Evolutionary conservation across 176 grass and related monocot genomes (phyloP).

Genomic region (Bothriochloa decipiens): DNA sequence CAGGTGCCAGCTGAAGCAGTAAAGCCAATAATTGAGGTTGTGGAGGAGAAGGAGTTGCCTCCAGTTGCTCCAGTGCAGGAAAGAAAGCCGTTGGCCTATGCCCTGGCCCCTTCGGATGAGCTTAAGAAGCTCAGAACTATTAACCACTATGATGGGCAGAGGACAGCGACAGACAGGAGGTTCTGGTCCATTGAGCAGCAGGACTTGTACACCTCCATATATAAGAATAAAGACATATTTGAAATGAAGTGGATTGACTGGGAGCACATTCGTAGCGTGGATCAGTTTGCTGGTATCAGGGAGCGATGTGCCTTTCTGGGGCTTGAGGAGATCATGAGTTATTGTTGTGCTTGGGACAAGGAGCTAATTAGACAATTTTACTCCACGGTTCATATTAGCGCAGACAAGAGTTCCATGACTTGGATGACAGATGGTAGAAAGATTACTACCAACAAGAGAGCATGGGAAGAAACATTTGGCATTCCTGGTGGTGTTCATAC

Average conservation of each 20-base stretch:
- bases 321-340: conserved; percentile 27
- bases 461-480: conserved; percentile 26
- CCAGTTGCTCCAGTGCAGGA: conserved; percentile 3
- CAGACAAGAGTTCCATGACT: conserved; percentile 28
- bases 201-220: conserved; percentile 32
- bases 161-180: conserved; percentile 42
- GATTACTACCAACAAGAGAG: conserved; percentile 26
- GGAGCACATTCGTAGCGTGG: not conserved
- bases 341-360: conserved; percentile 6
- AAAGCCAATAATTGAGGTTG: conserved; percentile 10
- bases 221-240: not conserved
- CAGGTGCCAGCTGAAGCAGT: not conserved
- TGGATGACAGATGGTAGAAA: conserved; percentile 31
- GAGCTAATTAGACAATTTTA: conserved; percentile 38
- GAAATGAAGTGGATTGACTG: conserved; percentile 32
- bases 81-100: not conserved
- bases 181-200: conserved; percentile 49
- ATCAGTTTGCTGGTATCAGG: conserved; percentile 29
- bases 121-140: conserved; percentile 36
- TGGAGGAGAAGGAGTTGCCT: conserved; percentile 39
- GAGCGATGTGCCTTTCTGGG: conserved; percentile 32
- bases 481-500: not conserved
- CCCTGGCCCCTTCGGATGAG: conserved; percentile 1
- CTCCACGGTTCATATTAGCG: conserved; percentile 32
- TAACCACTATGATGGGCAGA: conserved; percentile 33